Conservation (phyloP, 805 yeast species). For the Teunomyces kruisii region DNA sequence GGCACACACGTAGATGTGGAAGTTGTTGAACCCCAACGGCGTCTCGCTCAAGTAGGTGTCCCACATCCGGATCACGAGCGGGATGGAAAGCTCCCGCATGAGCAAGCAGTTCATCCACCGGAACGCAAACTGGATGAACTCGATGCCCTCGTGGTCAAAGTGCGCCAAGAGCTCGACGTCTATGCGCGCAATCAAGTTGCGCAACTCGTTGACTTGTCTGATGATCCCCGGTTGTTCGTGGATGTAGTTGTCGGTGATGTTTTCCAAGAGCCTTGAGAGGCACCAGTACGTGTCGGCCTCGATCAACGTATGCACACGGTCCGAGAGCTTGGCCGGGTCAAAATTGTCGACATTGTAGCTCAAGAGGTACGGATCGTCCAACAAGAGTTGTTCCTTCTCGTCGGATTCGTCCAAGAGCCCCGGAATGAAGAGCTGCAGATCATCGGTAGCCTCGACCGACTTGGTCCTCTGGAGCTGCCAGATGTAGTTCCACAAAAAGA, state of each 20-base stretch:
- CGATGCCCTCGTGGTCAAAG: constrained; percentile 78
- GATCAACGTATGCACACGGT: constrained; percentile 60
- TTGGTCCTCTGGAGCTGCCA: constrained; percentile 38
- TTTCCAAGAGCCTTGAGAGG: constrained; percentile 83
- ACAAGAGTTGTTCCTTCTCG: constrained; percentile 23
- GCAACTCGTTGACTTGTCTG: constrained; percentile 81
- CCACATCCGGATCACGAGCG: constrained; percentile 91
- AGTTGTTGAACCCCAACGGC: constrained; percentile 79
- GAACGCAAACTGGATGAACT: constrained; percentile 92
- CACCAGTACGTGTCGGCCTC: constrained; percentile 99
- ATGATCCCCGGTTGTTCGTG: constrained; percentile 98
- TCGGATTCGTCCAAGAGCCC: constrained; percentile 31
- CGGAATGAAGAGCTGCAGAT: constrained; percentile 32
- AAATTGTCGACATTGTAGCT: constrained; percentile 48
- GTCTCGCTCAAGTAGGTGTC: constrained; percentile 85
- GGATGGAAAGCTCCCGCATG: constrained; percentile 87
- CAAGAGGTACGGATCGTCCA: constrained; percentile 23
- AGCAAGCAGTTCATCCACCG: constrained; percentile 98
- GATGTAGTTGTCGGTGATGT: constrained; percentile 94
- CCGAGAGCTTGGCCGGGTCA: constrained; percentile 62
- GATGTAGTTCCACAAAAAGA: constrained; percentile 69
- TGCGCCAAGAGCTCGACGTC: constrained; percentile 74
- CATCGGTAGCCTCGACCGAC: constrained; percentile 16
- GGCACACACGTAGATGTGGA: constrained; percentile 96
- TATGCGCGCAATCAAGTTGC: constrained; percentile 74